Evolutionary conservation across 805 yeast genomes (phyloP).

Genomic region (Hyphopichia homilentoma): DNA sequence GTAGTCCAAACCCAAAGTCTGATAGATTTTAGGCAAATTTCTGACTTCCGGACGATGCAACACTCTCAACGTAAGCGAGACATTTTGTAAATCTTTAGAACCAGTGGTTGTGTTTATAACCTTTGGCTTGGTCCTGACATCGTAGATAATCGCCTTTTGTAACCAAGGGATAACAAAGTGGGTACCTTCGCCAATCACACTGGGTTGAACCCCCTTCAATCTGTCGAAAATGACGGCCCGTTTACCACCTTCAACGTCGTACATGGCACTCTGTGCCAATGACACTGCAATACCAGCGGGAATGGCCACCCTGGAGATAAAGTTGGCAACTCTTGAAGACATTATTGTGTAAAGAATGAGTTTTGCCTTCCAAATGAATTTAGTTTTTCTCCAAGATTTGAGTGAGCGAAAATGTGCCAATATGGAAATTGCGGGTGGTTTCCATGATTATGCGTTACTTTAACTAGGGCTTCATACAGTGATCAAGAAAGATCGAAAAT

Average conservation of each 20-base stretch:
- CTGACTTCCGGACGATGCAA: constrained; percentile 90
- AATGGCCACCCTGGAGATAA: constrained; percentile 50
- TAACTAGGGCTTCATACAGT: no score
- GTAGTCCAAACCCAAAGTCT: constrained; percentile 86
- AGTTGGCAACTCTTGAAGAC: constrained; percentile 35
- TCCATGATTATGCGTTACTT: no score
- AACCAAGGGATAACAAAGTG: constrained; percentile 96
- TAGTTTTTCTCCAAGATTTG: no score
- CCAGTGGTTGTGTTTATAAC: constrained; percentile 94
- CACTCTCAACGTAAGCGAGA: constrained; percentile 86
- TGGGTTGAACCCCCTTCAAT: constrained; percentile 77
- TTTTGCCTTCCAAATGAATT: no score
- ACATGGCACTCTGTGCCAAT: constrained; percentile 77
- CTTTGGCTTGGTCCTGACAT: constrained; percentile 93
- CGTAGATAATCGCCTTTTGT: constrained; percentile 85
- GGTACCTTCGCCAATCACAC: constrained; percentile 95
- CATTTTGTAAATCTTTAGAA: constrained; percentile 95
- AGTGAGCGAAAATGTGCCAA: no score
- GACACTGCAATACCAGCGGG: constrained; percentile 69
- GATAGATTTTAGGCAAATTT: constrained; percentile 82
- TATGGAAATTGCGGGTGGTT: no score
- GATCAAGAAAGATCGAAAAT: no score
- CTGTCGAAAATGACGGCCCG: constrained; percentile 96
- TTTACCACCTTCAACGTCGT: constrained; percentile 94
- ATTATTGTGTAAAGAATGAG: constrained; percentile 10